A percentile compares a stretch with the other conserved stretches of the same genome.
Conservation (phyloP, 2,329 filamentous ascomycete species). For the Colletotrichum liaoningense region DNA sequence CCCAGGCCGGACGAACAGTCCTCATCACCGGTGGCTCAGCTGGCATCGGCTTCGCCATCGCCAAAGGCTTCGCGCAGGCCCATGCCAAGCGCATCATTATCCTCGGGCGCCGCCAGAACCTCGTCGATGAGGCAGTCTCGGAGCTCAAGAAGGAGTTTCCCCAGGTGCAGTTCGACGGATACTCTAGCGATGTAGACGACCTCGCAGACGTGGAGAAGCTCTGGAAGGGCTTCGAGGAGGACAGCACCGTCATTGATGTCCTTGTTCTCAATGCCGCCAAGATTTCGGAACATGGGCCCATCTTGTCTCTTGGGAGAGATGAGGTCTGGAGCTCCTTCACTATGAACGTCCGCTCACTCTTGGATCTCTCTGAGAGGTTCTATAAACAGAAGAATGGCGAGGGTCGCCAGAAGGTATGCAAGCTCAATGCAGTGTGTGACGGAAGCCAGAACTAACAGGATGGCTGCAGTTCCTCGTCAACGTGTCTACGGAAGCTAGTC, state of each 20-base stretch:
- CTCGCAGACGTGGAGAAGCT: constrained; percentile 10
- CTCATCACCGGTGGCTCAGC: constrained; percentile 75
- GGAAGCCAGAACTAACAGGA: neutral
- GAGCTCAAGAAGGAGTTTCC: constrained; percentile 33
- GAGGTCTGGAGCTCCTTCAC: constrained; percentile 29
- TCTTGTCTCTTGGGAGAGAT: constrained; percentile 28
- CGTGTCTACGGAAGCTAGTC: constrained; percentile 43
- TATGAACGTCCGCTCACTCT: constrained; percentile 32
- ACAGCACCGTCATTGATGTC: constrained; percentile 42
- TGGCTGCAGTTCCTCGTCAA: constrained; percentile 44
- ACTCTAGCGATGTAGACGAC: neutral
- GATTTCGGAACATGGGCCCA: neutral
- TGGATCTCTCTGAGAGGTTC: constrained; percentile 39
- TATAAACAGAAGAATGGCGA: constrained; percentile 45
- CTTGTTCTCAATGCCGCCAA: constrained; percentile 43
- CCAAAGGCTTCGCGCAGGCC: constrained; percentile 63
- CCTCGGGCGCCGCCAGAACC: constrained; percentile 47
- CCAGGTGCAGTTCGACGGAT: neutral
- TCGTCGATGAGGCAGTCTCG: constrained; percentile 44
- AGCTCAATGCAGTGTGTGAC: neutral
- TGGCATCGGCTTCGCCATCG: constrained; percentile 74
- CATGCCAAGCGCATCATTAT: constrained; percentile 51
- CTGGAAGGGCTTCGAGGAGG: constrained; percentile 16
- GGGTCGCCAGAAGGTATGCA: constrained; percentile 36
- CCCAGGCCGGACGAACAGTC: constrained; percentile 60